Conservation (phyloP, 345 rosid species). For the Isatis tinctoria region DNA sequence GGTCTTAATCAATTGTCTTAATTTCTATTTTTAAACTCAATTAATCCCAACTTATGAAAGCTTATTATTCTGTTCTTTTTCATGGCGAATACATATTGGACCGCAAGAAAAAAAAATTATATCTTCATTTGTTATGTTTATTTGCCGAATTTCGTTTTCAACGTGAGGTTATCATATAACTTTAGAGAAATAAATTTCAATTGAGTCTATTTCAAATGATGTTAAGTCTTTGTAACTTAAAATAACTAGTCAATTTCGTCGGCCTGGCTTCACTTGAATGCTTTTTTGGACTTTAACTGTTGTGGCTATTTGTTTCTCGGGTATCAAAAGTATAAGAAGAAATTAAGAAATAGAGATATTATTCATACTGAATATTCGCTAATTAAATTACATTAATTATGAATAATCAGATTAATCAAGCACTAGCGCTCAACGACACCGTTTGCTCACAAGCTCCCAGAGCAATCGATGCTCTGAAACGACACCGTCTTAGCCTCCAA, state of each 20-base stretch:
- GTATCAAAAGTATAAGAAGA: background rate
- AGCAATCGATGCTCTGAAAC: conserved; percentile 45
- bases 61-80: background rate
- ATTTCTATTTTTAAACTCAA: background rate
- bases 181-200: background rate
- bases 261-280: conserved; percentile 1
- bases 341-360: background rate
- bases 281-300: background rate
- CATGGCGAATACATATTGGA: conserved; percentile 9
- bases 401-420: background rate
- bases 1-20: background rate
- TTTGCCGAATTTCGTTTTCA: background rate
- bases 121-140: background rate
- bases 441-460: conserved; percentile 10
- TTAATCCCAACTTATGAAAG: background rate
- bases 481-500: conserved; percentile 32
- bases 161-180: background rate
- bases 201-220: background rate
- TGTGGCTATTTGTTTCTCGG: background rate
- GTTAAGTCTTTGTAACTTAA: background rate
- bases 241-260: conserved; percentile 5
- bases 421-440: background rate
- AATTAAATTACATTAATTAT: background rate
- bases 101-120: background rate
- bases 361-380: conserved; percentile 11